These are phyloP conservation scores for Syzygium aromaticum DNA, from an alignment of 345 rosid species.

Conservation along the genomic window DNA sequence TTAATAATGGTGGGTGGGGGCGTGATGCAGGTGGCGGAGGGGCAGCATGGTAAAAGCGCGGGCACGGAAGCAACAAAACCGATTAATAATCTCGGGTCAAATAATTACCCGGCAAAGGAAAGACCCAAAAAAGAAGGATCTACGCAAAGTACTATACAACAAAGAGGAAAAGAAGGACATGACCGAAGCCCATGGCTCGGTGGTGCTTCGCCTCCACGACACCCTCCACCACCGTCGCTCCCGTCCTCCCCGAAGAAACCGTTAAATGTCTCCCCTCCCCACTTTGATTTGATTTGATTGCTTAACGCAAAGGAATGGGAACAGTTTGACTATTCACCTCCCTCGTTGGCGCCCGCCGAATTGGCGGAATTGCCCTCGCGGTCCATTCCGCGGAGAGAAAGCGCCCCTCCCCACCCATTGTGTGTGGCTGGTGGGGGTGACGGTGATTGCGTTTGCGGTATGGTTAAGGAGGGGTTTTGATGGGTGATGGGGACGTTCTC, in stretches of 20 bases:
- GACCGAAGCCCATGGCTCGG: background rate
- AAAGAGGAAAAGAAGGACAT: too few species aligned
- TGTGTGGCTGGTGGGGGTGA: too few species aligned
- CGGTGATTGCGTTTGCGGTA: too few species aligned
- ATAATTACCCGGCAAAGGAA: background rate
- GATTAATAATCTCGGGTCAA: background rate
- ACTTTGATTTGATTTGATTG: background rate
- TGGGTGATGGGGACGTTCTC: too few species aligned
- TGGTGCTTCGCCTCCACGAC: background rate
- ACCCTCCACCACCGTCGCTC: background rate
- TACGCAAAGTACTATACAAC: background rate
- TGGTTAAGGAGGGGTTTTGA: too few species aligned
- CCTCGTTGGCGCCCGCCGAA: background rate
- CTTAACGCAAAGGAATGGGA: background rate
- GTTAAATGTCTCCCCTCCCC: background rate
- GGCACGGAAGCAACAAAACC: background rate
- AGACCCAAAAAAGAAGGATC: rapidly evolving
- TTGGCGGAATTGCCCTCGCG: background rate
- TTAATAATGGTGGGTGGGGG: background rate
- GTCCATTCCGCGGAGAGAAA: background rate
- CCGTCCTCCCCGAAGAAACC: background rate
- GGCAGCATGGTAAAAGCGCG: background rate
- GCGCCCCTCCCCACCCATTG: too few species aligned
- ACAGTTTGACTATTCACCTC: background rate
- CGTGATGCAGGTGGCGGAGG: background rate